Conservation (phyloP, 1,139 yeast species). For the Lizanozyma gosingica region DNA sequence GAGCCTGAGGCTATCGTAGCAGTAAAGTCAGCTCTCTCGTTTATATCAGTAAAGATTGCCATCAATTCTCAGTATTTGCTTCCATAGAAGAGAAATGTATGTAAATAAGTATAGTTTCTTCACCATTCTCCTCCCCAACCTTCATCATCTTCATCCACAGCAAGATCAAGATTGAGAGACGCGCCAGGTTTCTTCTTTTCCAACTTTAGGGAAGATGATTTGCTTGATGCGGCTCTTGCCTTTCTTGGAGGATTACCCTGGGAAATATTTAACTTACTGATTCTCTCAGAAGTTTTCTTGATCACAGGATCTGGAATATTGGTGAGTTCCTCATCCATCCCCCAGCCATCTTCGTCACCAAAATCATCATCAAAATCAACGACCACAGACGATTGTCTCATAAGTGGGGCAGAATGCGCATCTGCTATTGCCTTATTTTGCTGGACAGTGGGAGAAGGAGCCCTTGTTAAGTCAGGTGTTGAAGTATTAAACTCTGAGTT, state of each 20-base stretch:
- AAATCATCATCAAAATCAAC: conserved; percentile 11
- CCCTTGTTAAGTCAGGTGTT: conserved; percentile 31
- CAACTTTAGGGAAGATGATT: conserved; percentile 18
- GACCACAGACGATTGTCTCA: conserved; percentile 4
- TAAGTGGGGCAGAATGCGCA: conserved; percentile 3
- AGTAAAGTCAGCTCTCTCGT: no score
- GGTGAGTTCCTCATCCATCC: conserved; percentile 11
- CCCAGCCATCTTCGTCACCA: conserved; percentile 24
- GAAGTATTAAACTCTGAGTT: conserved; percentile 31
- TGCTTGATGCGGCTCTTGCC: conserved; percentile 9
- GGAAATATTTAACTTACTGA: conserved; percentile 7
- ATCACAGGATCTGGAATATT: conserved; percentile 3
- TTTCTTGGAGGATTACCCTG: conserved; percentile 2
- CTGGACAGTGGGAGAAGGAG: conserved; percentile 6
- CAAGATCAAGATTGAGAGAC: conserved; percentile 29
- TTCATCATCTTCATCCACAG: conserved; percentile 36
- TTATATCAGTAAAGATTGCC: no score
- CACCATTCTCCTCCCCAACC: conserved; percentile 43
- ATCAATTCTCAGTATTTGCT: no score
- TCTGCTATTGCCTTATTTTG: conserved; percentile 7
- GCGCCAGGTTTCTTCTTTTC: conserved; percentile 20
- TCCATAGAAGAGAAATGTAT: no score
- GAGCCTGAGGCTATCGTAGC: no score
- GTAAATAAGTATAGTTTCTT: conserved; percentile 2
- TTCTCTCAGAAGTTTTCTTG: conserved; percentile 4